phyloP scores from a whole-genome alignment of 176 grass and related monocot genomes.

The Raddia distichophylla region DNA sequence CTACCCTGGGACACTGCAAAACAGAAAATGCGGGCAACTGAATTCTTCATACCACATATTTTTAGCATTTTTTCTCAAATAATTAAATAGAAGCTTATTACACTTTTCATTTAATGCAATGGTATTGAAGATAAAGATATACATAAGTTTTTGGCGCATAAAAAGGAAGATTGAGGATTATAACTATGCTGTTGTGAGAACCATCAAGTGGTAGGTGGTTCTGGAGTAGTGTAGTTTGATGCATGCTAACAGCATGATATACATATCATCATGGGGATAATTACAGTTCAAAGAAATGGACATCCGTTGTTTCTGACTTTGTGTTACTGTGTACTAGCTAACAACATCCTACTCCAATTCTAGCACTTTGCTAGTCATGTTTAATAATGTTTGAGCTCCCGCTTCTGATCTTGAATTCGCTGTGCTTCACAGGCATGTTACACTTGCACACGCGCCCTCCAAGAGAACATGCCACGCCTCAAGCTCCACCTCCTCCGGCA shows the following conservation, averaged over 20 bases:
- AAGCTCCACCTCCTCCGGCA: background rate
- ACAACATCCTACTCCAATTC: background rate
- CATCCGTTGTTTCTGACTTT: background rate
- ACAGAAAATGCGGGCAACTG: too few species aligned
- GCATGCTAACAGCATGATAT: background rate
- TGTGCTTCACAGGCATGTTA: conserved; percentile 24
- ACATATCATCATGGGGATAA: background rate
- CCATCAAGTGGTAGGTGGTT: background rate
- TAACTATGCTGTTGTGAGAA: too few species aligned
- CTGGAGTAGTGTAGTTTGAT: background rate
- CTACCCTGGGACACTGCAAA: background rate
- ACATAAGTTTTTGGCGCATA: too few species aligned
- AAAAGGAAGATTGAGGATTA: too few species aligned
- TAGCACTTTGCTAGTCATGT: background rate
- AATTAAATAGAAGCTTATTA: background rate
- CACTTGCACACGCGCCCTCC: background rate
- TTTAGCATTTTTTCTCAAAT: too few species aligned
- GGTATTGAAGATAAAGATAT: too few species aligned
- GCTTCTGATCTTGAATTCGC: background rate
- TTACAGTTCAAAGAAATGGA: conserved; percentile 15
- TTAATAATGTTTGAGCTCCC: background rate
- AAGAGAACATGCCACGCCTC: conserved; percentile 18
- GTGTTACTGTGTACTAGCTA: background rate
- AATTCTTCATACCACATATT: too few species aligned
- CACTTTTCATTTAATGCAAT: background rate